A percentile compares a stretch with the other conserved stretches of the same genome.
Conservation (phyloP, 306 rosid species). For the Ammopiptanthus mongolicus region DNA sequence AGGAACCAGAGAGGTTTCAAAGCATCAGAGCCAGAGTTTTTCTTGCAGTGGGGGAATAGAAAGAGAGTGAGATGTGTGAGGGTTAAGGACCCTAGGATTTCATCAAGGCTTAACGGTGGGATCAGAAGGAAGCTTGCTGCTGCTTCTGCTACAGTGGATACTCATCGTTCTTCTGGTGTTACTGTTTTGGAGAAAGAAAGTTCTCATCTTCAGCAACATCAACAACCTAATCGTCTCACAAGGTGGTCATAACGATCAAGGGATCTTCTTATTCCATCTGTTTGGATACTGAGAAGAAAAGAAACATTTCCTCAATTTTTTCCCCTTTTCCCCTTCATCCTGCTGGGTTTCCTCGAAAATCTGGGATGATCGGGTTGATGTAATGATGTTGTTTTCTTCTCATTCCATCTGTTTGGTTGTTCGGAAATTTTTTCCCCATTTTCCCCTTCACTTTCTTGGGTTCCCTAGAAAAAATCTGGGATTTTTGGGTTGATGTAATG, state of each 20-base stretch:
- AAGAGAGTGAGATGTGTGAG: constrained; percentile 66
- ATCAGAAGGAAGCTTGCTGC: constrained; percentile 42
- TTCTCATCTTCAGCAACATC: constrained; percentile 34
- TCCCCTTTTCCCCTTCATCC: neutral
- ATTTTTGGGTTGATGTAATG: neutral
- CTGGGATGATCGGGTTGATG: neutral
- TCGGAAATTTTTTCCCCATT: neutral
- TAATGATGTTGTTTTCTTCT: neutral
- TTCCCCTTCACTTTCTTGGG: neutral
- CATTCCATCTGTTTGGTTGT: neutral
- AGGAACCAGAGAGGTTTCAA: constrained; percentile 51
- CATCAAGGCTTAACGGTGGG: constrained; percentile 50
- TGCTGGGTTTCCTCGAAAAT: neutral
- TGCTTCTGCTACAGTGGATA: constrained; percentile 27
- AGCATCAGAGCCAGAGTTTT: constrained; percentile 53
- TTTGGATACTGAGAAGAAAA: neutral
- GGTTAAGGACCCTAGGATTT: constrained; percentile 67
- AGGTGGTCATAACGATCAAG: constrained; percentile 32
- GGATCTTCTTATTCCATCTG: neutral
- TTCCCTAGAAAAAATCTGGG: no score
- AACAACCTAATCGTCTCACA: constrained; percentile 50
- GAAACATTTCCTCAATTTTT: no score
- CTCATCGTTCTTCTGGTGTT: constrained; percentile 32
- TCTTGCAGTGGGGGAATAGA: constrained; percentile 78
- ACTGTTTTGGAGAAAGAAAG: constrained; percentile 43